Base-by-base conservation (phyloP, 495 filamentous ascomycete species). In the Daldinia caldariorum region DNA sequence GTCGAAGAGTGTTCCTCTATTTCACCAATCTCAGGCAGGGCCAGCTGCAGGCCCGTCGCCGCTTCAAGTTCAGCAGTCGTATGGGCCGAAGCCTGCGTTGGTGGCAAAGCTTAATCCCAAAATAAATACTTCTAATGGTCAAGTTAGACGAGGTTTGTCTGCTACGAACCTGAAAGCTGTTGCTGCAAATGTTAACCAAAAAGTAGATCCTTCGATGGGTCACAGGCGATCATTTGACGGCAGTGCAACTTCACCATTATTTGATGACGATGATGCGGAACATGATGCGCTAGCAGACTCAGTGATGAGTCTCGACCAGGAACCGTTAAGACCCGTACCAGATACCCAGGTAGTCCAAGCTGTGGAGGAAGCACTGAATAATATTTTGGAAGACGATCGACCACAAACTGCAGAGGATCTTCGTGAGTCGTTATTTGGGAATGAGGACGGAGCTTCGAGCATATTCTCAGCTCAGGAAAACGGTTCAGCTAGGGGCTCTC, bases 341-440 rank as follows among this genome's bases (percentile, higher is more conserved):
- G 84, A 87, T 63, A 86, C 79, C 0, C 82, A 80, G 37, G 86
- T 97, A 35, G 92, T 99, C 16, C 88, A 97, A 79, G 95, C 92
- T 0, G 94, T 99, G 91, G 93, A 97, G 78, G 89, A 89, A 57
- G 95, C 95, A 51, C 82, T 99, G n/a, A 97, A 91, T 72, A 91
- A 94, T 68, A 99, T 99, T 58, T 92, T 99, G 77, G 93, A 93
- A 63, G 89, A 92, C 61, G 81, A 79, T 47, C 79, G 81, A 49
- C 81, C 81, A 16, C 85, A 91, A 53, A 86, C 86, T 58, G 80
- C 84, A 0, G 90, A 92, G 61, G 90, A 91, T 53, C 71, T 89
- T 35, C 85, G 84, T 63, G 83, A 82, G 31, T 86, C 83, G 18
- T 76, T 90, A 8, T 85, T 87, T 69, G 83, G 83, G 22, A 81